These are phyloP conservation scores for Botrytis hyacinthi DNA, from an alignment of 2,329 filamentous ascomycete species.

Conservation along the genomic window DNA sequence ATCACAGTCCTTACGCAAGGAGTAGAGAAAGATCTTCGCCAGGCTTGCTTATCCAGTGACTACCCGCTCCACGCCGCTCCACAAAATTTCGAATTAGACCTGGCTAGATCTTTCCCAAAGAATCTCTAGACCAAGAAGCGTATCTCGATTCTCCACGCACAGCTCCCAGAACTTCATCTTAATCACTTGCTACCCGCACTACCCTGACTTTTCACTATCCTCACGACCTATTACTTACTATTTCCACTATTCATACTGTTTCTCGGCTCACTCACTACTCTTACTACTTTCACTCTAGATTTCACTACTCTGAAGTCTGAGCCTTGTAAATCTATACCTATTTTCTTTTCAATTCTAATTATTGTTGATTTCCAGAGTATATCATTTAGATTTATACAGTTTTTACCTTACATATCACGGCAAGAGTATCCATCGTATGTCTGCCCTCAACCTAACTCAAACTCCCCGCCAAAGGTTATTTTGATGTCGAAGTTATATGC, in stretches of 20 bases:
- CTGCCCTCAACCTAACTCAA: not conserved
- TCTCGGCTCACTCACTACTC: not conserved
- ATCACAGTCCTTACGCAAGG: not conserved
- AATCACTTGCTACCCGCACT: not conserved
- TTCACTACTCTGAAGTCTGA: not conserved
- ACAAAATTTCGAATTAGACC: conserved; percentile 14
- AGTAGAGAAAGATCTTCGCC: conserved; percentile 3
- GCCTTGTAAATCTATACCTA: not conserved
- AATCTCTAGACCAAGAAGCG: not conserved
- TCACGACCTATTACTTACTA: not conserved
- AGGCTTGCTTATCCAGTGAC: conserved; percentile 15
- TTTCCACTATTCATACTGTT: not conserved
- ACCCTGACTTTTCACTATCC: conserved; percentile 5
- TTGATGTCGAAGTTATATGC: not conserved
- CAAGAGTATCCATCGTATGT: not conserved
- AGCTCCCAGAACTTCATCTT: not conserved
- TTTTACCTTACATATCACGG: not conserved
- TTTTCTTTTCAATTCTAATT: not conserved
- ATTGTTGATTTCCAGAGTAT: not conserved
- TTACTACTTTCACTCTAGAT: conserved; percentile 1
- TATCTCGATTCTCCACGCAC: not conserved
- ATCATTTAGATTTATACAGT: not conserved
- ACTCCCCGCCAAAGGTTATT: not conserved
- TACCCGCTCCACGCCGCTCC: not conserved
- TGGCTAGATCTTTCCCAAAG: conserved; percentile 19